Percentiles rank a stretch among this genome's conserved stretches.
phyloP scores from a whole-genome alignment of 805 yeast genomes.

The Cyberlindnera xylosilytica region DNA sequence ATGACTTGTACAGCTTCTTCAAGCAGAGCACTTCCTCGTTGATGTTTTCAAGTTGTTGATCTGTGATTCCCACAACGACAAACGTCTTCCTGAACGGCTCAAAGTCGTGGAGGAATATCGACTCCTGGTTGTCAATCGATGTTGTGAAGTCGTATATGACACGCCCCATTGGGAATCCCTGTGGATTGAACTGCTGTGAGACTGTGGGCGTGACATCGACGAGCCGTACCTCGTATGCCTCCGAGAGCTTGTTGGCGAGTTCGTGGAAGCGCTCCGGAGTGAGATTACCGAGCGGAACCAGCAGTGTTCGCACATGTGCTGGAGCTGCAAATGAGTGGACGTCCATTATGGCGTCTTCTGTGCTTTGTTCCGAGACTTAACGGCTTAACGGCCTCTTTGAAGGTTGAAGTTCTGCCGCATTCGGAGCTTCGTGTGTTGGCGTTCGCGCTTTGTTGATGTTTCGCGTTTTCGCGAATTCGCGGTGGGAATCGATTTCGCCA shows the following conservation, averaged over 20 bases:
- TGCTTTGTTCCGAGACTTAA: too few species aligned
- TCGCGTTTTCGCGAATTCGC: constrained; percentile 1
- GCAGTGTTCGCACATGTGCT: constrained; percentile 59
- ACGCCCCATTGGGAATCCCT: constrained; percentile 76
- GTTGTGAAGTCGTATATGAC: constrained; percentile 55
- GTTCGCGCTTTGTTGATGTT: neutral
- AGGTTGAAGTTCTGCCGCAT: too few species aligned
- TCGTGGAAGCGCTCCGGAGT: constrained; percentile 33
- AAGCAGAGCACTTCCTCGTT: constrained; percentile 37
- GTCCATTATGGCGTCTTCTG: constrained; percentile 30
- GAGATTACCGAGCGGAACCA: constrained; percentile 64
- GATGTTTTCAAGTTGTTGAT: constrained; percentile 16
- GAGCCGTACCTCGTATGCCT: constrained; percentile 61
- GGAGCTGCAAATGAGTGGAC: constrained; percentile 56
- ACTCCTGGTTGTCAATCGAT: constrained; percentile 47
- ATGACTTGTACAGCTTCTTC: constrained; percentile 43
- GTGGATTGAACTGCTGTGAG: constrained; percentile 71
- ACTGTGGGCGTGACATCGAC: constrained; percentile 71
- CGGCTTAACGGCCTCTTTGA: too few species aligned
- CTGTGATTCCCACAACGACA: constrained; percentile 49
- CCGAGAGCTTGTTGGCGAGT: constrained; percentile 42
- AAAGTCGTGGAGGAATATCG: constrained; percentile 74
- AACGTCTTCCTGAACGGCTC: constrained; percentile 86
- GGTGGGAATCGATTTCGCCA: neutral
- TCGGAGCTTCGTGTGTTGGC: too few species aligned